A percentile compares a stretch with the other conserved stretches of the same genome.
phyloP scores from a whole-genome alignment of 164 flowering plant species.

The Amborella trichopoda region DNA sequence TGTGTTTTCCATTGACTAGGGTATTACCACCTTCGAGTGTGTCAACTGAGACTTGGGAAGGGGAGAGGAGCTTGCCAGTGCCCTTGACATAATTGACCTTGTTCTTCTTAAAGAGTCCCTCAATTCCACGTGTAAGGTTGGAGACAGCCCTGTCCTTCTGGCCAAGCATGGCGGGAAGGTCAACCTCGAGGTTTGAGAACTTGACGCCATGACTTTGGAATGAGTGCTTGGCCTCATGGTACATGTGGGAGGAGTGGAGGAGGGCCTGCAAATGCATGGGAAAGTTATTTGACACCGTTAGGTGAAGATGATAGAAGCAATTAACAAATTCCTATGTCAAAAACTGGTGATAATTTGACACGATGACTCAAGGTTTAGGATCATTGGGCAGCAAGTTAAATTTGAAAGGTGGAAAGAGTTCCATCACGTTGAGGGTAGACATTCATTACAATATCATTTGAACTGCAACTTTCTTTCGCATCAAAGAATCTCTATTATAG shows the following conservation, averaged over 20 bases:
- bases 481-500: too few species aligned
- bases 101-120: slow-evolving; percentile 80
- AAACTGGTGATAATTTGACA: too few species aligned
- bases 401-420: too few species aligned
- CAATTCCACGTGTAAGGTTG: slow-evolving; percentile 61
- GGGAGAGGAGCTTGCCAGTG: slow-evolving; percentile 57
- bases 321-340: too few species aligned
- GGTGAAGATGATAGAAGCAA: too few species aligned
- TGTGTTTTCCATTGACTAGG: slow-evolving; percentile 58
- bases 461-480: too few species aligned
- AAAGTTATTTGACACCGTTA: too few species aligned
- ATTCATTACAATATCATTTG: too few species aligned
- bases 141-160: slow-evolving; percentile 77
- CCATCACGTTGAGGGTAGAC: too few species aligned
- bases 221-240: slow-evolving; percentile 62
- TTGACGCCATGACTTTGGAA: slow-evolving; percentile 72
- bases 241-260: slow-evolving; percentile 84
- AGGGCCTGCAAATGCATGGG: slow-evolving; percentile 45
- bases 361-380: too few species aligned
- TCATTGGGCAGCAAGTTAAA: too few species aligned
- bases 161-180: slow-evolving; percentile 72
- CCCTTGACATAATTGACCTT: slow-evolving; percentile 75
- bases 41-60: slow-evolving; percentile 68
- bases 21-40: slow-evolving; percentile 52
- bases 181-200: slow-evolving; percentile 54